Conservation (phyloP, 208 protist genomes). For the Kentomonas sorsogonicus region DNA sequence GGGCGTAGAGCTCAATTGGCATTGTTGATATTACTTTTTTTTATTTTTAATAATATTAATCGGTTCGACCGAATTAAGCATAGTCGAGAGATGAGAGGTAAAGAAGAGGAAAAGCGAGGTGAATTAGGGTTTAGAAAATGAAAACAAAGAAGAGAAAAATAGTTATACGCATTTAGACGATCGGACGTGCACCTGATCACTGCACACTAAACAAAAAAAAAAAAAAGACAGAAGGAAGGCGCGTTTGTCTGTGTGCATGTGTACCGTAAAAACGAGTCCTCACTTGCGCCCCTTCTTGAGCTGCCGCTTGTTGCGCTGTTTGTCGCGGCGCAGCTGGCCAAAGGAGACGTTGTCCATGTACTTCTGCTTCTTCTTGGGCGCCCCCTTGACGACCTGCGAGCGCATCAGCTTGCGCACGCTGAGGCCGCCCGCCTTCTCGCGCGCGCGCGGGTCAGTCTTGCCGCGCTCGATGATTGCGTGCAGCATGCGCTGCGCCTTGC, state of each 20-base stretch:
- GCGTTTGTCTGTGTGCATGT: no score
- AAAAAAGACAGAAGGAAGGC: no score
- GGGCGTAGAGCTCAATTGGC: no score
- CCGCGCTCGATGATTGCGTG: constrained; percentile 83
- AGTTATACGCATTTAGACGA: not conserved
- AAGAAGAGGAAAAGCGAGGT: not conserved
- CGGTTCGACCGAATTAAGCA: not conserved
- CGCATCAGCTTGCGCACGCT: constrained; percentile 87
- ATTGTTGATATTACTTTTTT: no score
- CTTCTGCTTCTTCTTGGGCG: constrained; percentile 76
- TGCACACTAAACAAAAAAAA: no score
- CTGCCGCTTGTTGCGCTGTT: constrained; percentile 33
- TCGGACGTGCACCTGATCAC: no score
- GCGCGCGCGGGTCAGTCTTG: constrained; percentile 78
- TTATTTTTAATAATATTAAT: constrained; percentile 10
- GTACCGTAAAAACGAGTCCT: constrained; percentile 1
- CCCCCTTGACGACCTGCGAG: constrained; percentile 69
- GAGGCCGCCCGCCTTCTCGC: constrained; percentile 72
- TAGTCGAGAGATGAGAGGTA: not conserved
- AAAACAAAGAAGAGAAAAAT: not conserved
- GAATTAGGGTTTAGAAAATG: not conserved
- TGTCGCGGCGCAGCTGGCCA: constrained; percentile 64
- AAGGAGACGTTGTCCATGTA: constrained; percentile 69
- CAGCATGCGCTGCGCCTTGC: constrained; percentile 76
- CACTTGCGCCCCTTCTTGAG: constrained; percentile 17